Evolutionary conservation across 148 eudicot genomes (phyloP).

Genomic region (Rhododendron simsii): DNA sequence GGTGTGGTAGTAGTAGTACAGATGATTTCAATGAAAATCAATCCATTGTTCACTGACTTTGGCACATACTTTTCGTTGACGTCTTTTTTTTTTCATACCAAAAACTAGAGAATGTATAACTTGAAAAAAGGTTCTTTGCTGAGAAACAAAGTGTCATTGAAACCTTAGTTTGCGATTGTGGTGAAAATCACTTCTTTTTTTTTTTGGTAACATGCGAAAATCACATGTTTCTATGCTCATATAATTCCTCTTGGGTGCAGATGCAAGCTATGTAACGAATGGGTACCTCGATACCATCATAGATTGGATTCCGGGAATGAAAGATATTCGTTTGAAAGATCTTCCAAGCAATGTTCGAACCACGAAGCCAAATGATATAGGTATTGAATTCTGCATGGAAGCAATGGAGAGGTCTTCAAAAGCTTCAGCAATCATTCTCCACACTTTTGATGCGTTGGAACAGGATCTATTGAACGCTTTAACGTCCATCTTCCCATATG

Average conservation of each 20-base stretch:
- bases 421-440: neutral
- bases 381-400: slow-evolving; percentile 6
- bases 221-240: neutral
- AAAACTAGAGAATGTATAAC: neutral
- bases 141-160: neutral
- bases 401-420: neutral
- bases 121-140: no score
- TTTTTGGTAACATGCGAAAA: neutral
- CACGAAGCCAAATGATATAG: neutral
- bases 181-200: neutral
- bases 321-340: neutral
- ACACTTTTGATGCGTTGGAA: slow-evolving; percentile 12
- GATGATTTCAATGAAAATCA: neutral
- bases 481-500: neutral
- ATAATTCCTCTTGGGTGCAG: neutral
- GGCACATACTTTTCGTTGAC: neutral
- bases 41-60: neutral
- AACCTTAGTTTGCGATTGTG: neutral
- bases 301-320: neutral
- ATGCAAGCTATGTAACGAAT: slow-evolving; percentile 3
- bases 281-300: neutral
- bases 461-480: neutral
- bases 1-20: neutral
- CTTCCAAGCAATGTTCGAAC: neutral
- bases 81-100: neutral